Evolutionary conservation across 2,329 filamentous ascomycete species (phyloP).

Genomic region (Calonectria hawksworthii): DNA sequence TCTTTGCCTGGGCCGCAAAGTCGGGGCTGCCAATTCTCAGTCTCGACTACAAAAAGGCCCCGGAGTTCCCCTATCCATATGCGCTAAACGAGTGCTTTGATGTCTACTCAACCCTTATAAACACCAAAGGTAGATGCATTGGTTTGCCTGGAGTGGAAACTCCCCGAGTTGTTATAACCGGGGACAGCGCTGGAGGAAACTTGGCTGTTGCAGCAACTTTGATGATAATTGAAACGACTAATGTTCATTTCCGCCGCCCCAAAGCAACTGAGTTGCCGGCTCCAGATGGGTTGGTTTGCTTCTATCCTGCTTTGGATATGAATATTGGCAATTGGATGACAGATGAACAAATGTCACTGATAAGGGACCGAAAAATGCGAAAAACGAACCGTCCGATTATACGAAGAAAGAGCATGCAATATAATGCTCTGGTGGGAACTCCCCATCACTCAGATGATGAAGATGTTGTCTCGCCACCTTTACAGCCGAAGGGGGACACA

Average conservation of each 20-base stretch:
- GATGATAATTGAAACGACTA: slow-evolving; percentile 87
- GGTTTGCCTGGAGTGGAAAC: slow-evolving; percentile 56
- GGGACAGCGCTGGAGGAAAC: slow-evolving; percentile 65
- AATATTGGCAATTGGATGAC: slow-evolving; percentile 99
- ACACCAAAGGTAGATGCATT: slow-evolving; percentile 58
- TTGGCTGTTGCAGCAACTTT: slow-evolving; percentile 78
- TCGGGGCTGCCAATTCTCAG: slow-evolving; percentile 91
- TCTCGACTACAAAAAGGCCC: slow-evolving; percentile 80
- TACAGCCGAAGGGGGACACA: slow-evolving; percentile 19
- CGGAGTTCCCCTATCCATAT: slow-evolving; percentile 64
- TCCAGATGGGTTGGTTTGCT: slow-evolving; percentile 85
- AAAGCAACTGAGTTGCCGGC: slow-evolving; percentile 71
- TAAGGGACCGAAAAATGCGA: slow-evolving; percentile 84
- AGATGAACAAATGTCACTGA: slow-evolving; percentile 95
- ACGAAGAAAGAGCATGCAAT: slow-evolving; percentile 89
- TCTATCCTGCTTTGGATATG: slow-evolving; percentile 95
- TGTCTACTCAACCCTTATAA: slow-evolving; percentile 56
- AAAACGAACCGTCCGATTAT: slow-evolving; percentile 85
- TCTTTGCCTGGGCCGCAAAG: slow-evolving; percentile 92
- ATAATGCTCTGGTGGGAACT: slow-evolving; percentile 85
- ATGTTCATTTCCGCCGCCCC: slow-evolving; percentile 53
- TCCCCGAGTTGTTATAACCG: slow-evolving; percentile 60
- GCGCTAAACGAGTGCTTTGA: slow-evolving; percentile 66
- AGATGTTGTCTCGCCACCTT: slow-evolving; percentile 56
- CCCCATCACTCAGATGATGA: slow-evolving; percentile 86